phyloP scores from a whole-genome alignment of 2,329 filamentous ascomycete genomes.

The Cladophialophora carrionii region DNA sequence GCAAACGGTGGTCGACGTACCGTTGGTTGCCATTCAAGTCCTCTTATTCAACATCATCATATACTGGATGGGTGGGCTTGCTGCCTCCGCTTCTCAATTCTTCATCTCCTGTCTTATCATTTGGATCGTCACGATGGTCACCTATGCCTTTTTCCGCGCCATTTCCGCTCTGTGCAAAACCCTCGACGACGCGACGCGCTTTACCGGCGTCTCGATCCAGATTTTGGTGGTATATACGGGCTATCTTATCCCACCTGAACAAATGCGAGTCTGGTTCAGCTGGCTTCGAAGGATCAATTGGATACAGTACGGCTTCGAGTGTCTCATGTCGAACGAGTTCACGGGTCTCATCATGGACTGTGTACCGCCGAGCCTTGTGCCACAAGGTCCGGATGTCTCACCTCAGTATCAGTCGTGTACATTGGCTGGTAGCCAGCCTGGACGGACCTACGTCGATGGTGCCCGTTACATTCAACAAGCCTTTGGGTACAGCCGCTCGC shows the following conservation, averaged over 20 bases:
- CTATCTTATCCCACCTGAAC: constrained; percentile 63
- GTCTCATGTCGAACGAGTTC: constrained; percentile 72
- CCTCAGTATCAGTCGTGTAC: constrained; percentile 62
- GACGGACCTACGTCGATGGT: constrained; percentile 58
- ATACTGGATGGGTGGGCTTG: constrained; percentile 63
- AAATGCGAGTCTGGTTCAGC: constrained; percentile 66
- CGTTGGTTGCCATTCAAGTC: constrained; percentile 62
- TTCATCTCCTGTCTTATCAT: constrained; percentile 63
- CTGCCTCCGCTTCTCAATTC: constrained; percentile 62
- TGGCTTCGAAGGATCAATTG: constrained; percentile 70
- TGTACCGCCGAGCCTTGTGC: constrained; percentile 60
- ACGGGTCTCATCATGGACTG: constrained; percentile 61
- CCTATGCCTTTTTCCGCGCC: constrained; percentile 59
- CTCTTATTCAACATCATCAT: constrained; percentile 63
- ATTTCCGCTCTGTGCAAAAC: constrained; percentile 56
- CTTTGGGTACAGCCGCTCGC: constrained; percentile 59
- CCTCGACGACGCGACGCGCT: constrained; percentile 54
- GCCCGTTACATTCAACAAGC: constrained; percentile 59
- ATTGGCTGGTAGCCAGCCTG: constrained; percentile 60
- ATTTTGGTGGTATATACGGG: constrained; percentile 65
- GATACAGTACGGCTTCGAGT: constrained; percentile 70
- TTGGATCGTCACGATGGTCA: constrained; percentile 58
- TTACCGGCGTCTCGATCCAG: constrained; percentile 56
- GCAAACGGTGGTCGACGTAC: constrained; percentile 61
- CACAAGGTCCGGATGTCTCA: constrained; percentile 52